A percentile compares a stretch with the other conserved stretches of the same genome.
Evolutionary conservation across 371 early-diverging fungal genomes (phyloP).

Genomic region (Lichtheimia corymbifera): DNA sequence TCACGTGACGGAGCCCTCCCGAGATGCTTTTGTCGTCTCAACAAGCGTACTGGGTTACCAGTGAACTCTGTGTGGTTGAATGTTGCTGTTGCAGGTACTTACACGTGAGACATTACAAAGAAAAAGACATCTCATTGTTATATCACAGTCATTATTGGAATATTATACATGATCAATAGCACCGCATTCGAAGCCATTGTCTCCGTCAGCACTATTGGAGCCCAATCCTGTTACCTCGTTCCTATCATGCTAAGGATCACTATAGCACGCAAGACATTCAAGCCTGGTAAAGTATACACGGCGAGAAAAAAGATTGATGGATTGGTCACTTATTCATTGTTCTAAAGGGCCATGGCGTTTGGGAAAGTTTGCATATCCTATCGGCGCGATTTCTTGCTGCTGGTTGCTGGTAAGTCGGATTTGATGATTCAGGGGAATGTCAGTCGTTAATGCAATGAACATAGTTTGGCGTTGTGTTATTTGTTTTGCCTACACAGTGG

Average conservation of each 20-base stretch:
- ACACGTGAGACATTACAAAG: background rate
- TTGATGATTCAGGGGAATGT: background rate
- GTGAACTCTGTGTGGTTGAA: slow-evolving; percentile 60
- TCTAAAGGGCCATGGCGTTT: slow-evolving; percentile 24
- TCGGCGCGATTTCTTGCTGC: too few relatives aligned
- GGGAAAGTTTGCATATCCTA: slow-evolving; percentile 4
- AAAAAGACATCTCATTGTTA: background rate
- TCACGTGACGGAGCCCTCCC: slow-evolving; percentile 75
- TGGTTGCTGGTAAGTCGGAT: too few relatives aligned
- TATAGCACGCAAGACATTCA: slow-evolving; percentile 17
- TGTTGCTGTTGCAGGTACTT: slow-evolving; percentile 42
- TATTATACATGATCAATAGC: background rate
- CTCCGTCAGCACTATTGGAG: slow-evolving; percentile 56
- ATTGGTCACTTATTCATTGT: slow-evolving; percentile 22
- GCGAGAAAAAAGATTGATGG: slow-evolving; percentile 18
- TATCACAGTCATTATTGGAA: background rate
- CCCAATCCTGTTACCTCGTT: slow-evolving; percentile 52
- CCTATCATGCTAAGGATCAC: slow-evolving; percentile 27
- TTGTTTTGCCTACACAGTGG: slow-evolving; percentile 38
- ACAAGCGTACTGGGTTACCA: slow-evolving; percentile 39
- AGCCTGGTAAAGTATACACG: slow-evolving; percentile 23
- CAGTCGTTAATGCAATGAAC: slow-evolving; percentile 21
- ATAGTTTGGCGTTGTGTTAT: slow-evolving; percentile 45
- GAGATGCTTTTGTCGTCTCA: background rate
- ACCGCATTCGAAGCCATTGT: background rate